Conservation (phyloP, 345 rosid species). For the Arabidopsis suecica region DNA sequence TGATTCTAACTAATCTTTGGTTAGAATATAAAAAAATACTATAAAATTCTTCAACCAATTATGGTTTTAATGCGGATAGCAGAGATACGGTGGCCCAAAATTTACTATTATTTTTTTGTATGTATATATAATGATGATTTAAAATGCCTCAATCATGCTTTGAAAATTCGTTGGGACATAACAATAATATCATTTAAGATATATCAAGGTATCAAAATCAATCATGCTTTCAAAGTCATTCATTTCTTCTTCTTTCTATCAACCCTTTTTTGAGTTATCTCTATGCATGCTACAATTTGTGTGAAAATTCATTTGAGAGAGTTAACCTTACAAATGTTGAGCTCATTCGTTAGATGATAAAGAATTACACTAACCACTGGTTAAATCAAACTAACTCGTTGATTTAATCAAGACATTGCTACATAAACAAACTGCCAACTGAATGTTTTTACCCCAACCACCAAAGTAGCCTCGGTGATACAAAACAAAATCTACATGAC, state of each 20-base stretch:
- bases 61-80: constrained; percentile 29
- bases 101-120: constrained; percentile 27
- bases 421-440: constrained; percentile 39
- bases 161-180: constrained; percentile 14
- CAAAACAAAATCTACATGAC: constrained; percentile 18
- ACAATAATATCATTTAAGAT: constrained; percentile 1
- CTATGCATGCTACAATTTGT: neutral
- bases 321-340: neutral
- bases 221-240: neutral
- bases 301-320: neutral
- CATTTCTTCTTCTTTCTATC: neutral
- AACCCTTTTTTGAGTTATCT: neutral
- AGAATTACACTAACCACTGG: neutral
- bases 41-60: constrained; percentile 6
- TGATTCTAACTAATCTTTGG: constrained; percentile 30
- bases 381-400: constrained; percentile 2
- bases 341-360: constrained; percentile 1
- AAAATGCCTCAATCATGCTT: constrained; percentile 22
- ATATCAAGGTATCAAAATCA: neutral
- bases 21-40: neutral
- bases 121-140: constrained; percentile 5
- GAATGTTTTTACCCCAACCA: constrained; percentile 38
- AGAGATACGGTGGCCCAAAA: constrained; percentile 26
- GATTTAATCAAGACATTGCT: constrained; percentile 14
- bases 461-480: constrained; percentile 29